Base-by-base conservation (phyloP, 768 basidiomycete genomes). In the Xanthoconium stramineum region DNA sequence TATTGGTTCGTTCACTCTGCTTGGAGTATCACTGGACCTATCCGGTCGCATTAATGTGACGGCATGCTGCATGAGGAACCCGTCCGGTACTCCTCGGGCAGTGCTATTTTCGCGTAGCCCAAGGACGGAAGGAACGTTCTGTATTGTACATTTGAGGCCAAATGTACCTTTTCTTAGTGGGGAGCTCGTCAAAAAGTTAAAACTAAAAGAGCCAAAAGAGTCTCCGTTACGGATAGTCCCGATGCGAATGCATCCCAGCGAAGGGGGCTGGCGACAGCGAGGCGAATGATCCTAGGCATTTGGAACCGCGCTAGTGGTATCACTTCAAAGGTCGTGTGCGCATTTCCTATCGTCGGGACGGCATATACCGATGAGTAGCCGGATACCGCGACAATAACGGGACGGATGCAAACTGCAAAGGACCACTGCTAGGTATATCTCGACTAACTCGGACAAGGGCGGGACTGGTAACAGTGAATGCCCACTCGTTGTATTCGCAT, bases 191-290 rank as follows among this genome's bases (percentile, higher is more conserved):
- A 73, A 72, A 72, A 72, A 64, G 64, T 45, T 61, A 62, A 74
- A 72, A 71, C 69, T 28, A 50, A 68, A 69, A 70, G 66, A 73
- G 72, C 64, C 66, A 74, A 74, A 68, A 60, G 54, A 53, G 61
- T 59, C 57, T 57, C 67, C 62, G 53, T 63, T 62, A 53, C 60
- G 67, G 63, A 43, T 50, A 43, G 43, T 47, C 60, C 60, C 63
- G 66, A 62, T 42, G 47, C 57, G 47, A 61, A 57, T 43, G 44
- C 50, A 58, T 44, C 52, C 59, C 58, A 59, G 54, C 60, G 56
- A 59, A 60, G 57, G 50, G 58, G 61, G 50, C 50, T 57, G 52
- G 58, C 33, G 46, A 58, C 46, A 61, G 61, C 58, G 62, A 58
- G 61, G 57, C 50, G 52, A 56, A 62, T 61, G 60, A 59, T 62